Evolutionary conservation across 2,329 filamentous ascomycete genomes (phyloP).

Genomic region (Byssochlamys sp.): DNA sequence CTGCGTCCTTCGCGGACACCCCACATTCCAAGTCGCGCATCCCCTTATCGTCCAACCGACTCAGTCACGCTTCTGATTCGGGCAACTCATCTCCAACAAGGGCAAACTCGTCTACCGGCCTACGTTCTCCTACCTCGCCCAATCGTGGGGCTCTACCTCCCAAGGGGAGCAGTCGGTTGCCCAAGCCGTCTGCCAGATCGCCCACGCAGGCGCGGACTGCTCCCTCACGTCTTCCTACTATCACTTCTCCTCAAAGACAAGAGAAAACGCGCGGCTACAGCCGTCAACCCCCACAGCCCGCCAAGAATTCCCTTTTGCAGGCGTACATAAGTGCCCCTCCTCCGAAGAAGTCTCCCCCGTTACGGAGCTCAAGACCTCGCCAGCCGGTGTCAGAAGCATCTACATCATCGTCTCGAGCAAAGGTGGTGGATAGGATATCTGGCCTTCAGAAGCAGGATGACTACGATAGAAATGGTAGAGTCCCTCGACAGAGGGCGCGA

Average conservation of each 20-base stretch:
- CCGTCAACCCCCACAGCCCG: slow-evolving; percentile 28
- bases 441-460: slow-evolving; percentile 31
- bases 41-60: slow-evolving; percentile 34
- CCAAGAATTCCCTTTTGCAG: slow-evolving; percentile 53
- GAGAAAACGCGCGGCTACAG: slow-evolving; percentile 22
- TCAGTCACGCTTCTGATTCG: slow-evolving; percentile 32
- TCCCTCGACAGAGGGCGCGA: slow-evolving; percentile 26
- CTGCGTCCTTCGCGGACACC: slow-evolving; percentile 16
- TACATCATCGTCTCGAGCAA: slow-evolving; percentile 60
- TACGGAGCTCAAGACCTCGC: slow-evolving; percentile 73
- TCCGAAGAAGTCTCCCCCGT: slow-evolving; percentile 64
- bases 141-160: slow-evolving; percentile 25
- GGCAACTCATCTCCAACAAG: slow-evolving; percentile 27
- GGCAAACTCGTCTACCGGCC: slow-evolving; percentile 22
- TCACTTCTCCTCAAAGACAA: slow-evolving; percentile 27
- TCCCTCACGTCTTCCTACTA: slow-evolving; percentile 17
- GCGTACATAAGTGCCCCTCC: slow-evolving; percentile 63
- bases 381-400: slow-evolving; percentile 67
- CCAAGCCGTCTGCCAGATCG: slow-evolving; percentile 28
- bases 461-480: slow-evolving; percentile 21
- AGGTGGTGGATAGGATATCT: slow-evolving; percentile 50
- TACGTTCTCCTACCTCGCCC: slow-evolving; percentile 19
- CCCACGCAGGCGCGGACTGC: slow-evolving; percentile 18
- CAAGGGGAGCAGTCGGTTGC: slow-evolving; percentile 32
- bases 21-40: slow-evolving; percentile 37